Conservation (phyloP, 768 basidiomycete species). For the Mrakia hoshinonis region DNA sequence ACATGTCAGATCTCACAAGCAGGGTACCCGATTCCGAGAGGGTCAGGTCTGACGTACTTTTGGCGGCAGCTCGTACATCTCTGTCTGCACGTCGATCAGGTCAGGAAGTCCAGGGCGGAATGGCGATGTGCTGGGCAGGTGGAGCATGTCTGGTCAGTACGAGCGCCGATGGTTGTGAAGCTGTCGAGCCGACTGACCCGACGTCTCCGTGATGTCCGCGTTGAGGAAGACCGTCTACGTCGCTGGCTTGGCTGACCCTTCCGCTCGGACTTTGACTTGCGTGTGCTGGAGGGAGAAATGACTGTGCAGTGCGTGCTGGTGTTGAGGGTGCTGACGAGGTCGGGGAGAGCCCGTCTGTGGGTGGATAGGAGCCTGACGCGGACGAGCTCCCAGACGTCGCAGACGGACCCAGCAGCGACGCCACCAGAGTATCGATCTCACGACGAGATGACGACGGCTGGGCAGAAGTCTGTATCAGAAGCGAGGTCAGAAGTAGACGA, state of each 20-base stretch:
- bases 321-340: neutral
- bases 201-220: neutral
- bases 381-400: neutral
- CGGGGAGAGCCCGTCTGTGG: constrained; percentile 1
- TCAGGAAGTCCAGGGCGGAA: constrained; percentile 48
- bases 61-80: constrained; percentile 79
- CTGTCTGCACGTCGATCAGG: constrained; percentile 79
- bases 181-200: neutral
- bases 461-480: neutral
- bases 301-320: neutral
- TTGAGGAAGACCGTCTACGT: neutral
- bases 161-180: too few relatives aligned
- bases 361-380: neutral
- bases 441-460: constrained; percentile 39
- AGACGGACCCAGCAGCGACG: constrained; percentile 47
- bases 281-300: neutral
- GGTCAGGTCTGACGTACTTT: constrained; percentile 49
- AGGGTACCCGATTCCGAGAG: neutral
- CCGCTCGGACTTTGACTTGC: neutral
- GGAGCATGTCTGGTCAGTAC: neutral
- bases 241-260: neutral
- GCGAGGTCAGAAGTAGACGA: neutral
- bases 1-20: neutral
- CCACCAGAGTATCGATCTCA: constrained; percentile 66
- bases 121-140: neutral